Base-by-base conservation (phyloP, 2,329 filamentous ascomycete genomes). In the Sordariomycetes sp. region DNA sequence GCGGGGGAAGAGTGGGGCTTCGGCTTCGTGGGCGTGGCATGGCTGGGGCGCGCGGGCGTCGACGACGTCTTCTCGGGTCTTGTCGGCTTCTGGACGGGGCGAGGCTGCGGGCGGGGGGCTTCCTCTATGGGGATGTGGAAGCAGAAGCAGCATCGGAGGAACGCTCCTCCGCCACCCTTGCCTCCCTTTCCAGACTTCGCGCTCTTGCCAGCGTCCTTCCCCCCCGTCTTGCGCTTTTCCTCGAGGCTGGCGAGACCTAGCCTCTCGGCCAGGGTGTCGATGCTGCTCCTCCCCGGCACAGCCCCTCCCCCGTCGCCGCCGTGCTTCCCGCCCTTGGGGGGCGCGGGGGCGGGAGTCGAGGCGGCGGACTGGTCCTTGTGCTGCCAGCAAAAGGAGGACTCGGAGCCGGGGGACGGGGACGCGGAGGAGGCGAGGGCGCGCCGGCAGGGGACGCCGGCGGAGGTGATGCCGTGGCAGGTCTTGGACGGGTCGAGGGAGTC, bases 391-490 rank as follows among this genome's bases (percentile, higher is more conserved):
- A 90, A 96, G 54, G 55, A 52, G 17, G 50, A n/a, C 58, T 59
- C 57, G 56, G 55, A 54, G 28, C 28, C 28, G 28, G 57, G 56
- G 56, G 12, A 57, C 32, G 62, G 20, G 35, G 54, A 66, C 62
- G 53, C 60, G 34, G 51, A 5, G 35, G 54, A 67, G 68, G 73
- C 10, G 80, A 71, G 22, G 79, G 85, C 76, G 55, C 90, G 81
- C 61, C 92, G 83, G 73, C 94, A 99, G 12, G 89, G 87, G 54
- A 84, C 80, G n/a, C 94, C 94, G 63, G 78, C 82, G 32, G 83
- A 78, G 3, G 90, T 96, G 61, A 97, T 82, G 59, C 94, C 94
- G 72, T 86, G 85, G 72, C 94, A 99, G 68, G 91, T 96, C 13
- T 85, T 86, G 1, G 81, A 77, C 2, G 90, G 86, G 62, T 95